Evolutionary conservation across 768 basidiomycete genomes (phyloP), one percentile per base, ranked within the genome.

Genomic region (Kwoniella sp.): DNA sequence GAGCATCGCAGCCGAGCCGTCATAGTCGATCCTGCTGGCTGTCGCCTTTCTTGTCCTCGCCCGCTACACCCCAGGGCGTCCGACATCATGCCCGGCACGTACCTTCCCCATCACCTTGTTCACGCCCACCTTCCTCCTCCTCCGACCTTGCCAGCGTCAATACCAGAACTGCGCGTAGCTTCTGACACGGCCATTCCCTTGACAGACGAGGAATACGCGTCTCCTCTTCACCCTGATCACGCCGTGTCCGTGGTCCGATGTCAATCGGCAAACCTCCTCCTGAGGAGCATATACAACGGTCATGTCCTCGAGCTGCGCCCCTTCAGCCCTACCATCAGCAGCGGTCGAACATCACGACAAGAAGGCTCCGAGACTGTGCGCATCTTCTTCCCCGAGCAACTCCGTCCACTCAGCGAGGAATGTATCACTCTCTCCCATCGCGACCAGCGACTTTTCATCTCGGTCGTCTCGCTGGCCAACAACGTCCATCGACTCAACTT

Each of bases 151-250:
- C 65, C 65, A 14, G 49, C 45, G 34, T 40, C 62, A 19, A 67
- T 67, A 1, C 68, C 63, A 9, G 55, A 60, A 27, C 44, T 67
- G 7, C 57, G 60, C 14, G 45, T 67, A 17, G 45, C 58, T 2
- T 44, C 60, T 3, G 45, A 53, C 9, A 44, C 57, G 11, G 46
- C 57, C 3, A 62, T 57, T n/a, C 64, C 61, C 8, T 20, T 50
- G 8, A 34, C 50, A 5, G 29, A 53, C 9, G 44, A 56, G 29
- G 49, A 45, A 10, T 37, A 40, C 31, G 34, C 52, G 5, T 29
- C 38, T 11, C 67, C 67, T 15, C 56, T 64, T 2, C 65, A 67
- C 43, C 67, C 67, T 7, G 69, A 70, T 42, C 71, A 70, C 25
- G 71, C 71, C 15, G 39, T 59, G 1, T 73, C 69, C 2, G 50